Evolutionary conservation across 352 stramenopile genomes (phyloP), one percentile per base, ranked within the genome.

Genomic region (Globisporangium emineosum): DNA sequence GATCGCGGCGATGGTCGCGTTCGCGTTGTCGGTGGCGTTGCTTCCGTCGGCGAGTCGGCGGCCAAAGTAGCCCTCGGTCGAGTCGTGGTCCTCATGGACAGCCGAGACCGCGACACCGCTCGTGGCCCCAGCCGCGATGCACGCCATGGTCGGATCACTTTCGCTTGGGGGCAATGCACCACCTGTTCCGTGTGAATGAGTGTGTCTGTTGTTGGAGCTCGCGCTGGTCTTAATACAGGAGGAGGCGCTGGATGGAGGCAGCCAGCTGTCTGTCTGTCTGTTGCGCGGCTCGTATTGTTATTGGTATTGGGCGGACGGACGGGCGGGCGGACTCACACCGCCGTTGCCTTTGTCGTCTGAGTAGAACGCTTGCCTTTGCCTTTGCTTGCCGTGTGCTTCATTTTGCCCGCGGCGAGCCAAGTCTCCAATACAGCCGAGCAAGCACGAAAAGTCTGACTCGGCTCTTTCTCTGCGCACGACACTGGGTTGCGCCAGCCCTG

Each of bases 51-150:
- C 6, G 29, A 68, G 52, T 29, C 65, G 67, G 2, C 75, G 73
- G 6, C 72, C 70, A 21, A 83, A 78, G 29, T 73, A 62, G 21
- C 58, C 64, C 45, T 75, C 77, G 52, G 66, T 71, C 42, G 60
- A 71, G 55, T 77, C 60, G 37, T 52, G 60, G 29, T 68, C 51
- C 29, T 69, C 64, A 47, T 57, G 43, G 29, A 67, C 42, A 25
- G 58, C 64, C 7, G 71, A 65, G 37, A 62, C 33, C 23, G 61
- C 62, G 62, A 62, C 57, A 62, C 13, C 27, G 9, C 13, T 21
- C 19, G 12, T 21, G 43, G 33, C 35, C 35, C 27, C 35, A 21
- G 10, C 56, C 29, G 50, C 32, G 64, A 58, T 62, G 65, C 50
- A 67, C 29, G 66, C 68, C 27, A 66, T 66, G 17, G 12, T 54